Evolutionary conservation across 2,329 filamentous ascomycete species (phyloP).

Genomic region (Fusarium sp.): DNA sequence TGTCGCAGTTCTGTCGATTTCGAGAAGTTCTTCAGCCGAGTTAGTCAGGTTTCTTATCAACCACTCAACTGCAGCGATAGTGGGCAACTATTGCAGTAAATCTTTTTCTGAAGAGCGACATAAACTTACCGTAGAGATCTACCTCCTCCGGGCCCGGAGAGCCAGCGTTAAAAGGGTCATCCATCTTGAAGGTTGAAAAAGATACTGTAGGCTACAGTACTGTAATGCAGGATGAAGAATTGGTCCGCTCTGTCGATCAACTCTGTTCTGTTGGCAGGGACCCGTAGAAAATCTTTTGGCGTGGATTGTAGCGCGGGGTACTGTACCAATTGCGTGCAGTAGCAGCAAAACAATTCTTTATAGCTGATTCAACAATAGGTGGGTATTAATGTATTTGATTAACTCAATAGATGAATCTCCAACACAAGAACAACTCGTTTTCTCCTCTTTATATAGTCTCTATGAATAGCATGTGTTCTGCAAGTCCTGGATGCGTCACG

Average conservation of each 20-base stretch:
- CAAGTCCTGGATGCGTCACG: slow-evolving; percentile 37
- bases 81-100: neutral
- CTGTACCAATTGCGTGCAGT: neutral
- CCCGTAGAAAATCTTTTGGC: slow-evolving; percentile 45
- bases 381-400: neutral
- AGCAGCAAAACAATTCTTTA: neutral
- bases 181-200: slow-evolving; percentile 40
- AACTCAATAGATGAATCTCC: neutral
- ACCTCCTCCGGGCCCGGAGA: slow-evolving; percentile 56
- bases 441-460: neutral
- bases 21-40: slow-evolving; percentile 72
- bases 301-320: slow-evolving; percentile 43
- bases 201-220: slow-evolving; percentile 30
- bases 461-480: neutral
- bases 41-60: slow-evolving; percentile 26
- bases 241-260: slow-evolving; percentile 39
- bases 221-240: slow-evolving; percentile 48
- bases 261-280: slow-evolving; percentile 34
- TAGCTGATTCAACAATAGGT: neutral
- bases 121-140: slow-evolving; percentile 70
- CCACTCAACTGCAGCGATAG: slow-evolving; percentile 1
- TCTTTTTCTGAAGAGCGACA: neutral
- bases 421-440: neutral
- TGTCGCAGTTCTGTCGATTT: slow-evolving; percentile 76
- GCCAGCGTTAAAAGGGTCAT: slow-evolving; percentile 43